Evolutionary conservation across 2,329 filamentous ascomycete species (phyloP), one percentile per base, ranked within the genome.

Genomic region (Cordyceps fumosorosea): DNA sequence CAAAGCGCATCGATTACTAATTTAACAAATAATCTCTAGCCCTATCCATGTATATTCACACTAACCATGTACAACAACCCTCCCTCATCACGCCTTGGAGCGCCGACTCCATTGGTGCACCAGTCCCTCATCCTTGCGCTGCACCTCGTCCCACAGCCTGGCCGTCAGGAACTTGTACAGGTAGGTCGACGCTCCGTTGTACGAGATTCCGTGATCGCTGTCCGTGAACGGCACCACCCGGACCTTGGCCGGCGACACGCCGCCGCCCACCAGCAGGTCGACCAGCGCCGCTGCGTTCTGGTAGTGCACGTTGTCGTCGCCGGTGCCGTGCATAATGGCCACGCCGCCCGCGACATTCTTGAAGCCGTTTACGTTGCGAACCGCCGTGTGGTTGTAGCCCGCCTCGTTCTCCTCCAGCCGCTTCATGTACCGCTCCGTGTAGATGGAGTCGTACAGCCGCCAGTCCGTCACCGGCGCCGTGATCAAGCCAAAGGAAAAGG

Each of bases 391-490:
- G 62, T 81, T 80, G 74, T 90, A 90, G 34, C 86, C 86, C 0
- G 73, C 81, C 0, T 73, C 74, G 68, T 89, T 89, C 47, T 75
- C 73, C 3, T 76, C 73, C 1, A 81, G 78, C 1, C 78, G 83
- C 74, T 89, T 88, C 87, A 90, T 89, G 75, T 88, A 90, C 12
- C 87, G 81, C 72, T 90, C 87, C 0, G 87, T 89, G 71, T 89
- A 90, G 77, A 89, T 83, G 61, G 80, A 82, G 71, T 90, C 86
- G 72, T 90, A 90, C 75, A 89, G 85, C 1, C 86, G 81, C 84
- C 85, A 89, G 73, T 90, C 87, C 2, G 79, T 80, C 0, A 89
- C 86, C 0, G 87, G 87, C 0, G 87, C 87, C 0, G 84, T 85
- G 66, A 87, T 85, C 11, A 89, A 72, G 0, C 80, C 87, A 8